Base-by-base conservation (phyloP, 495 filamentous ascomycete species). In the Penicillium longicatenatum region DNA sequence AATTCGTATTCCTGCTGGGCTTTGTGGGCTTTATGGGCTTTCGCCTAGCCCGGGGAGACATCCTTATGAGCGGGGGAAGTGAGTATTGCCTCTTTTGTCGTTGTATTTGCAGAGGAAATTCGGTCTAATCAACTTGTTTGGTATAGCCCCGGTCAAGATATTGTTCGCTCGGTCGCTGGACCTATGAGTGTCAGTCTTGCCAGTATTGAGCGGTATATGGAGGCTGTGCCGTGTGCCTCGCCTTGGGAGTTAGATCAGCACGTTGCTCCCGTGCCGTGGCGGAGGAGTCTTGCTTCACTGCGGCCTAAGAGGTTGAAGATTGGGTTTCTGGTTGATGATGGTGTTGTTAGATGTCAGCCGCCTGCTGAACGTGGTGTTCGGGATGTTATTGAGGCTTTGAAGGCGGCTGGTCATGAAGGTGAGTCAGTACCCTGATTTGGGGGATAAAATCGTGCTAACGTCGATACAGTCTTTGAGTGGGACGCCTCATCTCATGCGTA, bases 1-100 rank as follows among this genome's bases (percentile, higher is more conserved):
- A 4, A 87, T 90, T 57, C 76, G 86, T 0, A 77, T 77, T 31
- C 89, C 89, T 0, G 86, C 89, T 0, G 82, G 81, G 20, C 78
- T 84, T 51, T 80, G 84, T 57, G 87, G 84, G 4, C 48, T 92
- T 1, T 91, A 82, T 69, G 86, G 86, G 0, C 70, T 89, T 45
- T 84, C 82, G 58, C 88, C 89, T 1, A 89, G 81, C 1, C 71
- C 74, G 6, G 77, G 74, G 11, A 75, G 87, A 22, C 70, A 90
- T 6, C 88, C 89, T 1, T 73, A 75, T 37, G 68, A 75, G 54
- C 60, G 72, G 20, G 69, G 65, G 29, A 68, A 62, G 73, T 66
- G 16, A 84, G 84, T 20, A 68, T 16, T 20, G 4, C 14, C 24
- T 46, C 9, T 14, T 12, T 30, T 39, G 14, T 17, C 0, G 1